A percentile compares a stretch with the other conserved stretches of the same genome.
phyloP scores from a whole-genome alignment of 2,329 filamentous ascomycete genomes.

The Penicillium sp. region DNA sequence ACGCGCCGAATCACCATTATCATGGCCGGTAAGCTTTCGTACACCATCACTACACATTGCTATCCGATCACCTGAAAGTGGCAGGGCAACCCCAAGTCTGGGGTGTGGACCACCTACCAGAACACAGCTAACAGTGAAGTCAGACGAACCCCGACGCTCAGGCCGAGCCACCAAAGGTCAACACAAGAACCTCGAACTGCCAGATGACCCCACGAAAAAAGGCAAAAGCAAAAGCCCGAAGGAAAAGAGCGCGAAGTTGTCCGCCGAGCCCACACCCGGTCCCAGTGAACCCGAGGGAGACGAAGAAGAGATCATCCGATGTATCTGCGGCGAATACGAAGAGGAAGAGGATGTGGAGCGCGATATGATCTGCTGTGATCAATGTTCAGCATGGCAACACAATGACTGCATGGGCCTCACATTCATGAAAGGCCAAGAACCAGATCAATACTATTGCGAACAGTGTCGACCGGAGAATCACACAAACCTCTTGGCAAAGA shows the following conservation, averaged over 20 bases:
- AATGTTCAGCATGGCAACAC: constrained; percentile 92
- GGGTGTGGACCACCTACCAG: constrained; percentile 1
- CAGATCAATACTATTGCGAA: constrained; percentile 89
- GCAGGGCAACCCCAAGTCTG: background rate
- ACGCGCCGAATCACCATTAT: constrained; percentile 34
- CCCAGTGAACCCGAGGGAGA: constrained; percentile 58
- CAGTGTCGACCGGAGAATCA: constrained; percentile 82
- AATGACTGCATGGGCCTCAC: constrained; percentile 91
- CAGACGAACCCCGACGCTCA: constrained; percentile 86
- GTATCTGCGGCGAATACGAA: constrained; percentile 84
- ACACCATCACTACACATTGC: constrained; percentile 22
- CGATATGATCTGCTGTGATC: constrained; percentile 94
- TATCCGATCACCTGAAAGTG: constrained; percentile 4
- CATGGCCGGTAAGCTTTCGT: constrained; percentile 62
- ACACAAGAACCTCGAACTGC: constrained; percentile 79
- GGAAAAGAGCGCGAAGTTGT: constrained; percentile 47
- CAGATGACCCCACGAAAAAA: constrained; percentile 56
- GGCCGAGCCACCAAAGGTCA: constrained; percentile 96
- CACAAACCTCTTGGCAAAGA: constrained; percentile 72
- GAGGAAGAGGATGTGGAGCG: constrained; percentile 82
- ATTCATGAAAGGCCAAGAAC: constrained; percentile 70
- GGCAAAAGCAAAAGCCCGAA: constrained; percentile 48
- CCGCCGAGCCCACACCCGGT: constrained; percentile 45
- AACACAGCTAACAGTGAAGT: constrained; percentile 31
- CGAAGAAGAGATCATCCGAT: constrained; percentile 80